Evolutionary conservation across 257 asterid genomes (phyloP), one percentile per base, ranked within the genome.

Genomic region (Ilex asprella): DNA sequence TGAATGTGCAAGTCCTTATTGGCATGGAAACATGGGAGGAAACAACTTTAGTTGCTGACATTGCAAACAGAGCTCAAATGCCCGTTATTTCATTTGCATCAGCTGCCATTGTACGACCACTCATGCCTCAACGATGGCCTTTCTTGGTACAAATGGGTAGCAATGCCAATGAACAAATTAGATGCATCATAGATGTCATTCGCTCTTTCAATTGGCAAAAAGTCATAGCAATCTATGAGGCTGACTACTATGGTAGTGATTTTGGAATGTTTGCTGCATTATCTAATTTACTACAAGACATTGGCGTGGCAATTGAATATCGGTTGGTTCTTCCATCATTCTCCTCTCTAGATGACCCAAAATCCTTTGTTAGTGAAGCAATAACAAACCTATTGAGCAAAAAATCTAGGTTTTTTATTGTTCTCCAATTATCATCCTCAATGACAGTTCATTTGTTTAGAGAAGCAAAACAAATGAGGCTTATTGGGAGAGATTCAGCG

Each of bases 371-470:
- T 32, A 64, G 55, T 29, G 65, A 67, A 47, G 71, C 71, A 63
- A 65, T 68, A 10, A 41, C 35, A n/a, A 66, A 73, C 62, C 59
- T 80, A 32, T 46, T 59, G 30, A 30, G 12, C 1, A 66, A 61
- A 73, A 76, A 80, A 64, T 73, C 85, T 2, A 56, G 85, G 74
- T 78, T 80, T 3, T 80, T 80, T 60, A 62, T 80, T 1, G 73
- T 74, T 61, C 78, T 80, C 50, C 71, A 68, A 30, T 60, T 80
- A 44, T 76, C 85, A 29, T 12, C 71, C 46, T 16, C 80, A 30
- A 30, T 62, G 16, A 78, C 78, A 8, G 49, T 14, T 43, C 63
- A 27, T 32, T 46, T 80, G 55, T 77, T 80, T 54, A 72, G 53
- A 54, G 78, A 76, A 54, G 78, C 85, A 21, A 71, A 74, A 61